Conservation (phyloP, 2,329 filamentous ascomycete species). For the Penicillium sp. region DNA sequence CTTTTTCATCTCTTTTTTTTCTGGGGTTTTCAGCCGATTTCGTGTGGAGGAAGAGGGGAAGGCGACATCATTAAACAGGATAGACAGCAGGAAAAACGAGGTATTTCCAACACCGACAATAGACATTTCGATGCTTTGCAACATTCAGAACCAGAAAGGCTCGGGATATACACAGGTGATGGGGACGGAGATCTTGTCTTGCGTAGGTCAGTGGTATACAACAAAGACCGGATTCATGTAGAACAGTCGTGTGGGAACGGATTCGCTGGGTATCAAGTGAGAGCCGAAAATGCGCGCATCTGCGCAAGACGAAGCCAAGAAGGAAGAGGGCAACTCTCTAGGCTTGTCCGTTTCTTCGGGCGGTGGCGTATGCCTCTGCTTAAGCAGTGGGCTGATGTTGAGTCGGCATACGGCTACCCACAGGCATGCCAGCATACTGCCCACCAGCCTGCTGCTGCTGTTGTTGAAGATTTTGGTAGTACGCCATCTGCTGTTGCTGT, state of each 20-base stretch:
- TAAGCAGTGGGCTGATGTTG: slow-evolving; percentile 81
- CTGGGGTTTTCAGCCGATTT: slow-evolving; percentile 12
- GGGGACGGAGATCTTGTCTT: slow-evolving; percentile 19
- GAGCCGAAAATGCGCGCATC: slow-evolving; percentile 33
- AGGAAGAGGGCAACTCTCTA: slow-evolving; percentile 33
- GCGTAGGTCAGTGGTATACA: slow-evolving; percentile 22
- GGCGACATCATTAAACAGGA: slow-evolving; percentile 19
- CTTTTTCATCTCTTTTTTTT: slow-evolving; percentile 26
- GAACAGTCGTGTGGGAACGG: slow-evolving; percentile 32
- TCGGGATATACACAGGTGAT: slow-evolving; percentile 29
- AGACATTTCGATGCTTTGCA: slow-evolving; percentile 18
- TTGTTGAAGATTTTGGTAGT: slow-evolving; percentile 80
- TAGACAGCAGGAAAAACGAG: slow-evolving; percentile 21
- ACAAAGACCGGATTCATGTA: slow-evolving; percentile 23
- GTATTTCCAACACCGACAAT: slow-evolving; percentile 22
- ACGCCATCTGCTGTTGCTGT: slow-evolving; percentile 77
- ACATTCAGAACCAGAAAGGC: slow-evolving; percentile 18
- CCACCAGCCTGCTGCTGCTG: slow-evolving; percentile 69
- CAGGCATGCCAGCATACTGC: slow-evolving; percentile 76
- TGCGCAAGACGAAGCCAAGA: slow-evolving; percentile 28
- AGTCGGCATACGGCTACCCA: slow-evolving; percentile 77
- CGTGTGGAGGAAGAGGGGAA: slow-evolving; percentile 14
- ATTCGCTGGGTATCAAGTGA: slow-evolving; percentile 45
- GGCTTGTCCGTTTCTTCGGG: slow-evolving; percentile 29
- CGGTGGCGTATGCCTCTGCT: slow-evolving; percentile 25